These are phyloP conservation scores for Yamadazyma laniorum DNA, from an alignment of 805 yeast genomes.

Conservation along the genomic window DNA sequence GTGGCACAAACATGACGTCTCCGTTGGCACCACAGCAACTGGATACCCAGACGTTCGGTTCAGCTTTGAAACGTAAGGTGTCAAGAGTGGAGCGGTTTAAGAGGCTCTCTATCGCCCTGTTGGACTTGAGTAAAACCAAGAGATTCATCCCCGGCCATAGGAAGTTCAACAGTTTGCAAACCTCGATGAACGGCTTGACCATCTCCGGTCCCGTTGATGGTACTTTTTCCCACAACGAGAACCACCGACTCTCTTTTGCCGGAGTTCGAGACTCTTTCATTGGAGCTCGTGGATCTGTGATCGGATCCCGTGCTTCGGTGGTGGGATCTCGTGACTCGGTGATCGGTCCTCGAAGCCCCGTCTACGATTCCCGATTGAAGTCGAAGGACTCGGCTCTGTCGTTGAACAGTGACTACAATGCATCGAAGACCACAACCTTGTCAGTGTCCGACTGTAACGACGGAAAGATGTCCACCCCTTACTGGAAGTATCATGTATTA, in stretches of 20 bases:
- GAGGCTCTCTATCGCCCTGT: constrained; percentile 12
- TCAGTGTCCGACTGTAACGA: constrained; percentile 6
- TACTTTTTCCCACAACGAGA: not conserved
- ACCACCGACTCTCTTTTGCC: too few relatives aligned
- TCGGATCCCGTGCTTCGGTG: not conserved
- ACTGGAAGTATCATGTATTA: constrained; percentile 65
- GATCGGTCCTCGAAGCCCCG: not conserved
- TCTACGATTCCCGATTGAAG: not conserved
- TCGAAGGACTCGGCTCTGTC: constrained; percentile 1
- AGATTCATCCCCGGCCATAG: constrained; percentile 10
- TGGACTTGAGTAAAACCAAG: constrained; percentile 4
- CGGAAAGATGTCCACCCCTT: constrained; percentile 23
- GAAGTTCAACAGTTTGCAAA: constrained; percentile 9
- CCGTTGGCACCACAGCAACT: constrained; percentile 5
- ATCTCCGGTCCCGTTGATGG: not conserved
- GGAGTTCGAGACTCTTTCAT: constrained; percentile 1
- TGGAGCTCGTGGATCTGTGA: not conserved
- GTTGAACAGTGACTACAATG: constrained; percentile 2
- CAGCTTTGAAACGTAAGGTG: constrained; percentile 1
- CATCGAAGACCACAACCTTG: not conserved
- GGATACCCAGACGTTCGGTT: not conserved
- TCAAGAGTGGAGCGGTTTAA: constrained; percentile 8
- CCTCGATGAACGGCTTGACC: constrained; percentile 3
- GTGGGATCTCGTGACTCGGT: not conserved
- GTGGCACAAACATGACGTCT: constrained; percentile 6